Conservation (phyloP, 345 rosid genomes). For the Citrus sp. region DNA sequence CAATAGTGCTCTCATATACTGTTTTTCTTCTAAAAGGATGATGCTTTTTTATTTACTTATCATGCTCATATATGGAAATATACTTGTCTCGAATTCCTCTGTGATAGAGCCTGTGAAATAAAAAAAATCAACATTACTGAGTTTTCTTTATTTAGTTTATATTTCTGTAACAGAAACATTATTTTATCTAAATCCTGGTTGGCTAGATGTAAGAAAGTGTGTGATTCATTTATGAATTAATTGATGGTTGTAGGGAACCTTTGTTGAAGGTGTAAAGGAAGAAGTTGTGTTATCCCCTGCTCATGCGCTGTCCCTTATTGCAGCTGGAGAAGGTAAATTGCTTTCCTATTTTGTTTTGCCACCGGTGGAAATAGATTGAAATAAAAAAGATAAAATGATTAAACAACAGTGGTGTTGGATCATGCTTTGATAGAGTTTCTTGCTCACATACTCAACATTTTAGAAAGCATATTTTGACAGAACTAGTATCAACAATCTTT, state of each 20-base stretch:
- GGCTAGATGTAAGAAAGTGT: constrained; percentile 3
- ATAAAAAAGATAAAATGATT: not conserved
- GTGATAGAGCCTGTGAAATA: not conserved
- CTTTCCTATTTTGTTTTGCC: constrained; percentile 17
- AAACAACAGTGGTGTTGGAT: constrained; percentile 8
- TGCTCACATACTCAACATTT: not conserved
- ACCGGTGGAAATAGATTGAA: constrained; percentile 11
- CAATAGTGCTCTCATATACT: not conserved
- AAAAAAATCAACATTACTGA: not conserved
- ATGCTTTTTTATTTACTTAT: not conserved
- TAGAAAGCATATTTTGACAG: constrained; percentile 3
- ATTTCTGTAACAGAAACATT: not conserved
- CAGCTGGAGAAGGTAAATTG: constrained; percentile 94
- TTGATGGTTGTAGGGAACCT: constrained; percentile 73
- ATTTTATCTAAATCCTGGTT: constrained; percentile 1
- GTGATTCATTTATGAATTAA: constrained; percentile 16
- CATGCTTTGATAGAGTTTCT: not conserved
- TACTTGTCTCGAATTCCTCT: not conserved
- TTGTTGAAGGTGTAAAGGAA: constrained; percentile 95
- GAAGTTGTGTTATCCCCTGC: constrained; percentile 99
- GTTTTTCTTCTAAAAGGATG: not conserved
- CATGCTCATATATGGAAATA: not conserved
- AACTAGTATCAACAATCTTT: not conserved
- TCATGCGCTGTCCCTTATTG: constrained; percentile 95
- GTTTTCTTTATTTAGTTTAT: not conserved